These are phyloP conservation scores for Raffaelea deltoideospora DNA, from an alignment of 2,329 filamentous ascomycete genomes.

Conservation along the genomic window DNA sequence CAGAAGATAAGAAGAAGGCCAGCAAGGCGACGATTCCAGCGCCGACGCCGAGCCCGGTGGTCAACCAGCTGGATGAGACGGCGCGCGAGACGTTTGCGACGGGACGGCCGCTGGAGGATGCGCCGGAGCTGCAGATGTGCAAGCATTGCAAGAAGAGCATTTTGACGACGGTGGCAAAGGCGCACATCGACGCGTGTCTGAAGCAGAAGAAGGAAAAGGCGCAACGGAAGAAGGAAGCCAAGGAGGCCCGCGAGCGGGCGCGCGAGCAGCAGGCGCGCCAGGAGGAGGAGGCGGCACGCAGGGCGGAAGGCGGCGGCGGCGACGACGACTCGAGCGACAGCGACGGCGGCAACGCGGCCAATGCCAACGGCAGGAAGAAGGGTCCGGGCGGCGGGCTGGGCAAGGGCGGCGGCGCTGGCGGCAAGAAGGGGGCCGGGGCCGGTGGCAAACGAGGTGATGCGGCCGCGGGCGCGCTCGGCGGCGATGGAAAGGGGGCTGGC, in stretches of 20 bases:
- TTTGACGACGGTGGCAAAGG: constrained; percentile 56
- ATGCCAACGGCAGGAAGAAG: constrained; percentile 18
- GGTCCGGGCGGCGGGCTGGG: not conserved
- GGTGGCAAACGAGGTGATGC: constrained; percentile 4
- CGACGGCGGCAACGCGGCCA: constrained; percentile 24
- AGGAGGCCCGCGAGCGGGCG: constrained; percentile 53
- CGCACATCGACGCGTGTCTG: constrained; percentile 72
- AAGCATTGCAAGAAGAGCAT: constrained; percentile 91
- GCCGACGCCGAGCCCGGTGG: constrained; percentile 37
- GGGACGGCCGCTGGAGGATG: constrained; percentile 67
- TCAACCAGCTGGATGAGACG: constrained; percentile 58
- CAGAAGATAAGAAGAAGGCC: constrained; percentile 37
- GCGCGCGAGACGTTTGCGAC: constrained; percentile 68
- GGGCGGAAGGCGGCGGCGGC: constrained; percentile 31
- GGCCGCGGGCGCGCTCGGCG: constrained; percentile 10
- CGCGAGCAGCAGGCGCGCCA: constrained; percentile 44
- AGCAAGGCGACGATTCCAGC: constrained; percentile 27
- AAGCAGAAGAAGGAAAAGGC: constrained; percentile 73
- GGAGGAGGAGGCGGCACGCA: constrained; percentile 39
- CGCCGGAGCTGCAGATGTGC: constrained; percentile 66
- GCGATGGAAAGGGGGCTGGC: not conserved
- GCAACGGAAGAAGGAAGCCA: constrained; percentile 59
- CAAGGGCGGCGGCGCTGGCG: not conserved
- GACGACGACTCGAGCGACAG: constrained; percentile 26
- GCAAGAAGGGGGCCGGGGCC: constrained; percentile 4